Evolutionary conservation across 352 stramenopile species (phyloP), one percentile per base, ranked within the genome.

Genomic region (Pythium coloratum): DNA sequence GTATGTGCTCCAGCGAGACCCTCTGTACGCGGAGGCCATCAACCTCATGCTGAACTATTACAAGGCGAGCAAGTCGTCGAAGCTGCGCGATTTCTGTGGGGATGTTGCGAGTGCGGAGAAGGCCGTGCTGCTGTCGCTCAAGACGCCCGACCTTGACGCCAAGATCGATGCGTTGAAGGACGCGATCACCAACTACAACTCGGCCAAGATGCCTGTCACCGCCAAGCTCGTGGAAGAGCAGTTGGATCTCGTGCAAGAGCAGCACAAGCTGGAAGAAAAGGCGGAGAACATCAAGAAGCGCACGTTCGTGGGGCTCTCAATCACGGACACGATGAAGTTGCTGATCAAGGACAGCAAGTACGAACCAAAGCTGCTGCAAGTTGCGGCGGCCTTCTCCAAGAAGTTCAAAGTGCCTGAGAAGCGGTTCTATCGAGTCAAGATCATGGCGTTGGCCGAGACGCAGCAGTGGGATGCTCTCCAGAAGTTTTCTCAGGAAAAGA

Each of bases 361-460:
- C 70, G 84, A 95, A 49, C 84, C 84, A 0, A 93, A 95, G 67
- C 77, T 97, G 59, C 60, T 88, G 30, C 76, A 74, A 14, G 28
- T 94, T 8, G 86, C 84, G 8, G 80, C 82, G 0, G 61, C 81
- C 5, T 88, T 94, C 62, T 80, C 86, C 38, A 96, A 96, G 64
- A 94, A 91, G 66, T 96, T 96, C 69, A 95, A 96, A 42, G 85
- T 97, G 7, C 85, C 90, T 1, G 90, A 97, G 62, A 97, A 97
- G 75, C 86, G 87, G 8, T 91, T 96, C 53, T 97, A 94, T 69
- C 86, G 91, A 63, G 85, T 96, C 44, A 97, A 97, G 72, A 97
- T 97, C 64, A 88, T 92, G 58, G 89, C 89, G 36, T 73, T 96
- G 6, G 86, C 86, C 5, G 82, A 95, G 62, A 95, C 81, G 14